Conservation (phyloP, 768 basidiomycete genomes). For the Tephrocybe sp. region DNA sequence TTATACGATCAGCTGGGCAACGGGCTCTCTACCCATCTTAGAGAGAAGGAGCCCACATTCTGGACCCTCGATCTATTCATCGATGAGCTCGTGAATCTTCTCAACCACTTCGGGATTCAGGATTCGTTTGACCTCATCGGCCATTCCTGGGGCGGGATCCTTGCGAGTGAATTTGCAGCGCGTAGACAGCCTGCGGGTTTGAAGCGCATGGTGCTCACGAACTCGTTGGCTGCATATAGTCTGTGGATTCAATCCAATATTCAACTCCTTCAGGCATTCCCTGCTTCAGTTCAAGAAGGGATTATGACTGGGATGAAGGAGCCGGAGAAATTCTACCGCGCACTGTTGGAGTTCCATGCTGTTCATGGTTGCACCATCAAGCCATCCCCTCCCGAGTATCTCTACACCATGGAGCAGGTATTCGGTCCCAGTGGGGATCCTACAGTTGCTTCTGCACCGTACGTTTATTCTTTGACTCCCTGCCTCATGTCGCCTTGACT, state of each 20-base stretch:
- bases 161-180: conserved; percentile 40
- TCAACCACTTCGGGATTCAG: conserved; percentile 38
- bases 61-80: conserved; percentile 52
- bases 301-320: conserved; percentile 19
- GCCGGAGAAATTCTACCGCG: conserved; percentile 13
- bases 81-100: conserved; percentile 50
- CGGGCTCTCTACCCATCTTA: conserved; percentile 50
- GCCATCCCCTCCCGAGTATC: conserved; percentile 23
- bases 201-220: conserved; percentile 30
- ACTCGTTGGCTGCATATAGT: conserved; percentile 26
- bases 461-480: too few relatives aligned
- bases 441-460: too few relatives aligned
- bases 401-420: conserved; percentile 19
- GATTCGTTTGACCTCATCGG: conserved; percentile 45
- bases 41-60: conserved; percentile 41
- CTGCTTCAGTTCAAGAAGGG: conserved; percentile 15
- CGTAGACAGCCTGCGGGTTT: conserved; percentile 37
- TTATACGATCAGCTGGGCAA: conserved; percentile 58
- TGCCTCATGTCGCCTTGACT: too few relatives aligned
- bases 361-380: conserved; percentile 22
- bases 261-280: conserved; percentile 20
- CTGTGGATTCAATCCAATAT: conserved; percentile 24
- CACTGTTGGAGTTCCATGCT: conserved; percentile 23
- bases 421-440: conserved; percentile 22
- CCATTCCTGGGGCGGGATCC: conserved; percentile 57